Base-by-base conservation (phyloP, 1,139 yeast genomes). In the Debaryomyces nepalensis region DNA sequence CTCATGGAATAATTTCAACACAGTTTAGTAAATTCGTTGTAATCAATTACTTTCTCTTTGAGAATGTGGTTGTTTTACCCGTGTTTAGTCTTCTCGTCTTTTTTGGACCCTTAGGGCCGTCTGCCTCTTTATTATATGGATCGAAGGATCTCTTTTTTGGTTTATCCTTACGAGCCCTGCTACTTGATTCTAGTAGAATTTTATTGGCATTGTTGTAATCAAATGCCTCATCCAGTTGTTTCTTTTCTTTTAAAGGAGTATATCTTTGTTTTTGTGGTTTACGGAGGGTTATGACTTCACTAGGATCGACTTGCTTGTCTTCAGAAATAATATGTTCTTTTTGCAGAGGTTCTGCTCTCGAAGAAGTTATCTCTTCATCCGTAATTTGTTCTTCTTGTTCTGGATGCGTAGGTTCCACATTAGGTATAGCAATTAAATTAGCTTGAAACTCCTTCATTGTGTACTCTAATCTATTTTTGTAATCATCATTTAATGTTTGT, bases 281-380 rank as follows among this genome's bases (percentile, higher is more conserved):
- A 26, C 79, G 74, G 46, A 84, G 63, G 0, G 83, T 75, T 26
- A 84, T 67, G 15, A 84, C 69, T 44, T 84, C 89, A 44, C 81
- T 73, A n/a, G 67, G 63, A 39, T 68, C 66, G 33, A 58, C 52
- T n/a, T 52, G 49, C 9, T 42, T 36, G 15, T 49, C 51, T 2
- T 45, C 43, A 9, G 15, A 19, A 4, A 31, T 9, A 12, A 5
- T 20, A 4, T 37, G 29, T 7, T 9, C 11, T 3, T 31, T 12
- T 33, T 34, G n/a, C n/a, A n/a, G n/a, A n/a, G n/a, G n/a, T n/a
- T n/a, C n/a, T n/a, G n/a, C n/a, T n/a, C n/a, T n/a, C n/a, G 42
- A 3, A 26, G 12, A 5, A 22, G 36, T 1, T 33, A 33, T 15
- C 27, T 20, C 11, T n/a, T 42, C 45, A 11, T 38, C 47, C 12